A percentile compares a stretch with the other conserved stretches of the same genome.
Evolutionary conservation across 1,284 basidiomycete species (phyloP).

Genomic region (Neonothopanus nambi): DNA sequence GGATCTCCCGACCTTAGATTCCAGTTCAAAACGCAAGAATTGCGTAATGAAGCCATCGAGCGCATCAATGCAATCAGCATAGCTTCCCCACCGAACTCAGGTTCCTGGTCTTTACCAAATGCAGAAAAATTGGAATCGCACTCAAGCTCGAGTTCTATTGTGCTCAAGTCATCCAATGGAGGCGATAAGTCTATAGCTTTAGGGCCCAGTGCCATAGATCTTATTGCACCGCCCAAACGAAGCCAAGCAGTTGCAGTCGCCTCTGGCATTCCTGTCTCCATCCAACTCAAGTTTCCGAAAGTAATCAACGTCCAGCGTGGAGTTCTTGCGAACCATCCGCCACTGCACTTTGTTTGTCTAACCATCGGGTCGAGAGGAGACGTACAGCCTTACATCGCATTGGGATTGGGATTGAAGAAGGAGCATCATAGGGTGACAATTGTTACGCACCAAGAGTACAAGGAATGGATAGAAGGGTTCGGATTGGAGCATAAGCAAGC

Average conservation of each 20-base stretch:
- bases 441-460: conserved; percentile 66
- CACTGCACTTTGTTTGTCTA: conserved; percentile 44
- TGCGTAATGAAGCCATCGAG: conserved; percentile 48
- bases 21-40: conserved; percentile 44
- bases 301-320: conserved; percentile 47
- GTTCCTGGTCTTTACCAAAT: background rate
- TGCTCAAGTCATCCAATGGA: background rate
- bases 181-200: background rate
- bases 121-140: background rate
- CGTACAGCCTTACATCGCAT: conserved; percentile 54
- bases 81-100: background rate
- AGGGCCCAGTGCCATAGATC: conserved; percentile 29
- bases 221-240: conserved; percentile 42
- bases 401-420: conserved; percentile 45
- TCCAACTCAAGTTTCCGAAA: conserved; percentile 40
- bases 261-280: conserved; percentile 20
- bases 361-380: conserved; percentile 55
- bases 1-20: conserved; percentile 52
- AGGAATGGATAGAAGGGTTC: conserved; percentile 59
- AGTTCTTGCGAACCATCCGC: conserved; percentile 31
- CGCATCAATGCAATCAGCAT: conserved; percentile 28
- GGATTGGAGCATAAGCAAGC: conserved; percentile 70
- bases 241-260: conserved; percentile 29
- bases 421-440: conserved; percentile 60
- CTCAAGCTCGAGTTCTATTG: background rate